Percentiles rank a stretch among this genome's conserved stretches.
Conservation (phyloP, 805 yeast species). For the Debaryomyces hansenii region DNA sequence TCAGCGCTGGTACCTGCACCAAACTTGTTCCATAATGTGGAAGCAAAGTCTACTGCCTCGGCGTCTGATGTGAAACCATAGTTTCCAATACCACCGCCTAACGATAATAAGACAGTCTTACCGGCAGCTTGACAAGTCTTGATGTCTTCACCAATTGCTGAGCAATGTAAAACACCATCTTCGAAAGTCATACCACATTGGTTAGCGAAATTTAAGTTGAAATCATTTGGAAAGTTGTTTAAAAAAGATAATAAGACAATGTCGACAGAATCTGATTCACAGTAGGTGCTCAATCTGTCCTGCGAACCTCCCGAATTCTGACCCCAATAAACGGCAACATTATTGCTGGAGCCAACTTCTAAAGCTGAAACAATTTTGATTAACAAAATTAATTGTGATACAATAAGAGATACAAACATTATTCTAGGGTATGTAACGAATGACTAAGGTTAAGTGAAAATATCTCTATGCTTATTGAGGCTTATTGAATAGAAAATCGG, state of each 20-base stretch:
- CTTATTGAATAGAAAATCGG: no score
- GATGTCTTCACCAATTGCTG: slow-evolving; percentile 56
- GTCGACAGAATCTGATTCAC: slow-evolving; percentile 66
- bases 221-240: slow-evolving; percentile 48
- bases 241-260: slow-evolving; percentile 69
- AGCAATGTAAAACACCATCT: slow-evolving; percentile 40
- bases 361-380: background rate
- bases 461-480: no score
- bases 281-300: slow-evolving; percentile 44
- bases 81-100: slow-evolving; percentile 44
- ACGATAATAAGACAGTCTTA: slow-evolving; percentile 68
- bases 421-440: background rate
- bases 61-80: slow-evolving; percentile 53
- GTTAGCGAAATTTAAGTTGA: slow-evolving; percentile 18
- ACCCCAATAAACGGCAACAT: slow-evolving; percentile 88
- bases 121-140: slow-evolving; percentile 71
- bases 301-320: slow-evolving; percentile 38
- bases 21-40: slow-evolving; percentile 34
- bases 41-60: slow-evolving; percentile 56
- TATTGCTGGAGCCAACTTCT: slow-evolving; percentile 22
- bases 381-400: background rate
- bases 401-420: background rate
- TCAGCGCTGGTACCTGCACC: slow-evolving; percentile 26
- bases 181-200: slow-evolving; percentile 25
- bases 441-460: no score